These are phyloP conservation scores for Aspergillus taichungensis DNA, from an alignment of 495 filamentous ascomycete genomes.

Conservation along the genomic window DNA sequence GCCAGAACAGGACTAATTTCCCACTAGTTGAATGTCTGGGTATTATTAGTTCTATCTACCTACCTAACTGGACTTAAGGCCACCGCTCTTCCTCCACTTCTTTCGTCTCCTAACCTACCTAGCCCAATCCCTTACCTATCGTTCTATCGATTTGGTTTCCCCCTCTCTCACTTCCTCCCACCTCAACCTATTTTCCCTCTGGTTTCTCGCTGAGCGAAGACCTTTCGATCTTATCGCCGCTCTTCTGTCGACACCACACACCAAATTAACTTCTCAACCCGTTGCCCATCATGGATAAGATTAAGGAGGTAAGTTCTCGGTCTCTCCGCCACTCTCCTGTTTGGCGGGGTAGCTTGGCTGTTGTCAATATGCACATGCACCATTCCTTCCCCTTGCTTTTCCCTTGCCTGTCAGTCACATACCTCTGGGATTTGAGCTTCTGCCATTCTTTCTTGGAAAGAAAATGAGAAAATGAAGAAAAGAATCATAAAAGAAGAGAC, in stretches of 20 bases:
- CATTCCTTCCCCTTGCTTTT: conserved; percentile 8
- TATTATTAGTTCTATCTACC: too few relatives aligned
- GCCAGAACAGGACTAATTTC: too few relatives aligned
- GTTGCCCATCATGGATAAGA: conserved; percentile 46
- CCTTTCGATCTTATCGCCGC: conserved; percentile 9
- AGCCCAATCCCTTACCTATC: too few relatives aligned
- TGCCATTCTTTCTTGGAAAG: neutral
- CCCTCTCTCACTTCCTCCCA: conserved; percentile 18
- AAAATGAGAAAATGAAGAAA: neutral
- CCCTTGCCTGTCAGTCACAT: conserved; percentile 3
- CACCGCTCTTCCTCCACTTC: too few relatives aligned
- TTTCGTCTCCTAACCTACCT: too few relatives aligned
- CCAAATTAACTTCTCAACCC: conserved; percentile 11
- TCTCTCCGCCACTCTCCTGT: conserved; percentile 12
- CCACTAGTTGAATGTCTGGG: too few relatives aligned
- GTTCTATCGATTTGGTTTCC: conserved; percentile 24
- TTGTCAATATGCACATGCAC: conserved; percentile 17
- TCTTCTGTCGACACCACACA: conserved; percentile 20
- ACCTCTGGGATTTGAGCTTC: conserved; percentile 11
- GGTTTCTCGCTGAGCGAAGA: conserved; percentile 41
- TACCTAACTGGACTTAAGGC: too few relatives aligned
- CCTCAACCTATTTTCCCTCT: conserved; percentile 11
- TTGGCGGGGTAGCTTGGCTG: conserved; percentile 40
- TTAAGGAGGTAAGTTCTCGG: conserved; percentile 64
- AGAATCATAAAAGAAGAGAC: too few relatives aligned